Evolutionary conservation across 2,329 filamentous ascomycete species (phyloP).

Genomic region (Clonostachys sp.): DNA sequence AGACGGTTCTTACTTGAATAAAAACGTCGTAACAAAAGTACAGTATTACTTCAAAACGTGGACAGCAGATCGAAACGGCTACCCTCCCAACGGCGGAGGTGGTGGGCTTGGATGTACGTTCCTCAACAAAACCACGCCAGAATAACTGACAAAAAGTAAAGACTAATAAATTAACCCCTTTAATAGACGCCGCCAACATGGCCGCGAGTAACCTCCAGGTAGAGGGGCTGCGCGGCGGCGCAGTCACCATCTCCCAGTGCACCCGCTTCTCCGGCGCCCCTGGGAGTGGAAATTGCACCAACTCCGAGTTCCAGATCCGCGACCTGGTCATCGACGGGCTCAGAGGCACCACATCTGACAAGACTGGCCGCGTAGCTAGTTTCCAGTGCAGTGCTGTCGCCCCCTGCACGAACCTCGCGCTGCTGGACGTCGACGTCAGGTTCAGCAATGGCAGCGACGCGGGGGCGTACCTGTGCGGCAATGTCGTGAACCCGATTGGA

Average conservation of each 20-base stretch:
- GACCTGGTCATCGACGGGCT: conserved; percentile 8
- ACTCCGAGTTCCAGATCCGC: conserved; percentile 9
- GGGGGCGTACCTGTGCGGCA: background rate
- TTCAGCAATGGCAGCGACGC: background rate
- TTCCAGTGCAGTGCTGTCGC: background rate
- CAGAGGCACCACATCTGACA: background rate
- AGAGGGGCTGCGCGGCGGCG: conserved; percentile 8
- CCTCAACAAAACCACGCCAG: no score
- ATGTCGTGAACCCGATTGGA: background rate
- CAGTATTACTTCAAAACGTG: conserved; percentile 41
- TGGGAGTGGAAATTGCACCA: conserved; percentile 11
- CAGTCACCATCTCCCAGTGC: conserved; percentile 11
- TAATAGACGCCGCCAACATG: background rate
- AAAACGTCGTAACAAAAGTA: no score
- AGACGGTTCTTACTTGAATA: no score
- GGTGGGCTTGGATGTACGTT: conserved; percentile 35
- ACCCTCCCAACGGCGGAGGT: conserved; percentile 44
- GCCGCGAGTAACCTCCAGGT: conserved; percentile 3
- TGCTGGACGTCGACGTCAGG: background rate
- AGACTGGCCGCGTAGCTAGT: background rate
- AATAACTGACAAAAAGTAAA: no score
- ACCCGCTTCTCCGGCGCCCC: conserved; percentile 14
- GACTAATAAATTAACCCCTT: background rate
- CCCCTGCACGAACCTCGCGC: background rate
- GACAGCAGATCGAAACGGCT: conserved; percentile 47